Base-by-base conservation (phyloP, 495 filamentous ascomycete species). In the Xylaria curta region DNA sequence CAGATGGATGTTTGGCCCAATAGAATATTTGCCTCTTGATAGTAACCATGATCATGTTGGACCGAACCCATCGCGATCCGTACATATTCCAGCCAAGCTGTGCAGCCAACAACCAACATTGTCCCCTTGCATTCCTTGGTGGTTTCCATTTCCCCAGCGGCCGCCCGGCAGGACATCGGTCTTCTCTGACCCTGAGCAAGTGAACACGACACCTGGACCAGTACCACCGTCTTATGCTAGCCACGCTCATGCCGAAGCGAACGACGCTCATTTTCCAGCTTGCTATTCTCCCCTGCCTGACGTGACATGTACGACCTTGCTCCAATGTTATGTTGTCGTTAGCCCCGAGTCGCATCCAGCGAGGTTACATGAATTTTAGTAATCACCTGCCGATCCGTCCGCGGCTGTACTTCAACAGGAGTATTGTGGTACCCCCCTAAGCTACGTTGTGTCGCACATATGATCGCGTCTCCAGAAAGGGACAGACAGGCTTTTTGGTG, bases 341-440 rank as follows among this genome's bases (percentile, higher is more conserved):
- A 13, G 65, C 49, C 33, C 64, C 15, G 49, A 67, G 65, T 67
- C 47, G 49, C 65, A 44, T 42, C 19, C 31, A 60, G 26, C 28
- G 66, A 46, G 51, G 68, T 64, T 54, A 56, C 68, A 70, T 70
- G 68, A 54, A 36, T n/a, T 56, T 70, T 70, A 70, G 68, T 70
- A 70, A 70, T 70, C 60, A n/a, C 26, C 36, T 64, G 68, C 47
- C 68, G 59, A 70, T 64, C 68, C n/a, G 47, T 56, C 47, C 40
- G 42, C 56, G 26, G 68, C 68, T 61, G 47, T 61, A 38, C 38
- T 53, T 63, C 68, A 70, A 21, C 21, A 17, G 31, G 13, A 54
- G 42, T 53, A 61, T 51, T 62, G 42, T 51, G 56, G 67, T 28
- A 62, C 56, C 58, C 24, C 62, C 67, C 67, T 31, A 49, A 62